A percentile compares a stretch with the other conserved stretches of the same genome.
These are phyloP conservation scores for Glomus cerebriforme DNA, from an alignment of 192 early-diverging fungal genomes.

Conservation along the genomic window DNA sequence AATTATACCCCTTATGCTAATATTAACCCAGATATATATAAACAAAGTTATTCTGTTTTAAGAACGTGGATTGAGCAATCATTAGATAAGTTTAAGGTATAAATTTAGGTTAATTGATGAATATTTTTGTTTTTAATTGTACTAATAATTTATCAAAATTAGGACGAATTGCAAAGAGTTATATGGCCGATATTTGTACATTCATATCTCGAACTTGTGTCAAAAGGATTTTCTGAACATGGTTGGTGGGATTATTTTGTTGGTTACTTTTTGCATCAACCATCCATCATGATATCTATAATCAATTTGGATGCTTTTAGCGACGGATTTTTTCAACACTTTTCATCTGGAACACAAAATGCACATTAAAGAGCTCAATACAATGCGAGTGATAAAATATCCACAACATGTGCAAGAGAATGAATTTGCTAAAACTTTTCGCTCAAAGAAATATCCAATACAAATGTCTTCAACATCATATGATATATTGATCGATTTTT, in stretches of 20 bases:
- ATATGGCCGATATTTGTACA: constrained; percentile 93
- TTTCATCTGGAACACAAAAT: constrained; percentile 80
- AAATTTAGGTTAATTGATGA: neutral
- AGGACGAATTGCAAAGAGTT: constrained; percentile 82
- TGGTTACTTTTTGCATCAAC: neutral
- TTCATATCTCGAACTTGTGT: constrained; percentile 84
- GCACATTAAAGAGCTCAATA: constrained; percentile 72
- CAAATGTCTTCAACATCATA: constrained; percentile 85
- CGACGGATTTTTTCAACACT: constrained; percentile 71
- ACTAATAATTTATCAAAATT: constrained; percentile 6
- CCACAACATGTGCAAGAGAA: constrained; percentile 79
- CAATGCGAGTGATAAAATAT: constrained; percentile 68
- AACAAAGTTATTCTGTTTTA: constrained; percentile 75
- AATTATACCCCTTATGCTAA: constrained; percentile 52
- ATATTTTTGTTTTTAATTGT: neutral
- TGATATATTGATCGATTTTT: constrained; percentile 85
- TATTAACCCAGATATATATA: constrained; percentile 79
- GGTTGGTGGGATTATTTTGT: constrained; percentile 39
- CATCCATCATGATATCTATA: neutral
- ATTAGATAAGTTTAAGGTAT: constrained; percentile 86
- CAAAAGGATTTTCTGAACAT: constrained; percentile 51
- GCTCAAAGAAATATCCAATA: constrained; percentile 81
- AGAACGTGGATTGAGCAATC: constrained; percentile 91
- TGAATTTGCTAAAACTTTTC: constrained; percentile 78
- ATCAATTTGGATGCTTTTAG: constrained; percentile 41